Percentiles rank a stretch among this genome's conserved stretches.
phyloP scores from a whole-genome alignment of 1,284 basidiomycete genomes.

The Abortiporus biennis region DNA sequence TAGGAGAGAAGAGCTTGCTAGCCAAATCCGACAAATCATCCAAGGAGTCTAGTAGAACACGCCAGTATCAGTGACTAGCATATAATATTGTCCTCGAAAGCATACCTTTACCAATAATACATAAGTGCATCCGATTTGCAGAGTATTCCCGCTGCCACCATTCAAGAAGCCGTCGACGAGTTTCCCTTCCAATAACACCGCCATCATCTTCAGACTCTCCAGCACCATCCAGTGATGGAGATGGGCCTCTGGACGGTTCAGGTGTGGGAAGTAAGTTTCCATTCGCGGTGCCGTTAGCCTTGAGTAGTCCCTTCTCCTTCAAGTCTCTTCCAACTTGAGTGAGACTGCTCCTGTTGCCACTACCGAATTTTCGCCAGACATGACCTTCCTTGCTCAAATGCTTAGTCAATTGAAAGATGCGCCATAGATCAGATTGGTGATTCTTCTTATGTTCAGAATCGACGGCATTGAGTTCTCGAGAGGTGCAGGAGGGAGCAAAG shows the following conservation, averaged over 20 bases:
- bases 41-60: conserved; percentile 56
- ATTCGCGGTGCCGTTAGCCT: conserved; percentile 13
- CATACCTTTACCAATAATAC: conserved; percentile 82
- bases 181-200: conserved; percentile 78
- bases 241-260: conserved; percentile 48
- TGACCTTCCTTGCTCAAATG: conserved; percentile 78
- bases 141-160: conserved; percentile 96
- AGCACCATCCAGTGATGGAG: conserved; percentile 52
- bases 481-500: conserved; percentile 87
- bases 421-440: conserved; percentile 91
- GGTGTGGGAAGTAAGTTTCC: conserved; percentile 35
- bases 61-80: conserved; percentile 2
- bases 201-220: conserved; percentile 64
- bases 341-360: conserved; percentile 84
- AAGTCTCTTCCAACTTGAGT: conserved; percentile 60
- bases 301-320: conserved; percentile 40
- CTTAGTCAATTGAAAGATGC: conserved; percentile 97
- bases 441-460: conserved; percentile 99
- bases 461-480: conserved; percentile 94
- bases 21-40: conserved; percentile 72
- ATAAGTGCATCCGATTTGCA: conserved; percentile 90
- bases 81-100: background rate
- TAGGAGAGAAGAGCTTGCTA: conserved; percentile 73
- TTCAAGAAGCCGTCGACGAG: conserved; percentile 84
- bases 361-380: conserved; percentile 92